Percentiles rank a stretch among this genome's conserved stretches.
Conservation (phyloP, 345 rosid genomes). For the Lagerstroemia speciosa region DNA sequence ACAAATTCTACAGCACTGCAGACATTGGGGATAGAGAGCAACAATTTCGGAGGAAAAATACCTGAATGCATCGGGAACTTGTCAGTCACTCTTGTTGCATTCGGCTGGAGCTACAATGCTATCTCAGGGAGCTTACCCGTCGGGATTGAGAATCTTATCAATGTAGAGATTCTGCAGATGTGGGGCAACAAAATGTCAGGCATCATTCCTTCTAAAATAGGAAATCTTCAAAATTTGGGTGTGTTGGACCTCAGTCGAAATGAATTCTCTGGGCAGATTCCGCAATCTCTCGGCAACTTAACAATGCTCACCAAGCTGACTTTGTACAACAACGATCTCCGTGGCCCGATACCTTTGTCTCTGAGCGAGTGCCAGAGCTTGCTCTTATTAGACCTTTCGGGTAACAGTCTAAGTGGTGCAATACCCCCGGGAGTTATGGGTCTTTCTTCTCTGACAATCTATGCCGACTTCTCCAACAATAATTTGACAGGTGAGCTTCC, state of each 20-base stretch:
- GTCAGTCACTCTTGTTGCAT: not conserved
- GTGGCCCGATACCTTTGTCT: slow-evolving; percentile 12
- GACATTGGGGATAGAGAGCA: slow-evolving; percentile 4
- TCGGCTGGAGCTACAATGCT: not conserved
- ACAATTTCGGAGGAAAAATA: not conserved
- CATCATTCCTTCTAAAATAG: not conserved
- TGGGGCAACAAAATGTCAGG: slow-evolving; percentile 6
- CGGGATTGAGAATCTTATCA: not conserved
- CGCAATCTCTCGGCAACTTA: slow-evolving; percentile 12
- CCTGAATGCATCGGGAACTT: slow-evolving; percentile 5
- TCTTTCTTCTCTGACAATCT: slow-evolving; percentile 7
- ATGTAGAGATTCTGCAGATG: not conserved
- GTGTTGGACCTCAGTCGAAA: not conserved
- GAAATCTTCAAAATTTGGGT: slow-evolving; percentile 1
- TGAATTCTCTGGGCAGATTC: slow-evolving; percentile 5
- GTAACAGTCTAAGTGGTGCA: slow-evolving; percentile 9
- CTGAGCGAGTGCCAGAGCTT: slow-evolving; percentile 5
- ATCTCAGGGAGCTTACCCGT: slow-evolving; percentile 12
- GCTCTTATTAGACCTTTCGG: not conserved
- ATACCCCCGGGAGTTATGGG: slow-evolving; percentile 14
- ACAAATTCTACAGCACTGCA: slow-evolving; percentile 1
- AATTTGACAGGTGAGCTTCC: slow-evolving; percentile 9
- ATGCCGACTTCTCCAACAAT: slow-evolving; percentile 10
- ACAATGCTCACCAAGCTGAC: not conserved
- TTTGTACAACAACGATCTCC: slow-evolving; percentile 6